Conservation (phyloP, 1,139 yeast genomes). For the Candida sanyaensis region DNA sequence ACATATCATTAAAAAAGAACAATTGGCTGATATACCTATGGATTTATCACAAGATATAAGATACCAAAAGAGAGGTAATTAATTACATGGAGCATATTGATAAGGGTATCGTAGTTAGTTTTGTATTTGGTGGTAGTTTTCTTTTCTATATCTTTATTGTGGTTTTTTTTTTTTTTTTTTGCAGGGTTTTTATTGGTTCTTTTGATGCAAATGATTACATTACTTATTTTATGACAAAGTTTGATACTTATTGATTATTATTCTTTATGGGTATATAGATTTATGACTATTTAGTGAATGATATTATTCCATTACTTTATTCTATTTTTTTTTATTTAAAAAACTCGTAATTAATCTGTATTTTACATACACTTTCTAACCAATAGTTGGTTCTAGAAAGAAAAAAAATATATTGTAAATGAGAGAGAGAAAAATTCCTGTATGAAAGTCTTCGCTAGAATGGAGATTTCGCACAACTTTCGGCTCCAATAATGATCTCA, state of each 20-base stretch:
- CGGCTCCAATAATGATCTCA: neutral
- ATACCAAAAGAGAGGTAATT: slow-evolving; percentile 8
- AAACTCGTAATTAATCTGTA: neutral
- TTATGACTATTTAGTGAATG: neutral
- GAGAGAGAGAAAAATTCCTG: too few species aligned
- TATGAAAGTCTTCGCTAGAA: neutral
- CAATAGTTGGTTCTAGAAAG: slow-evolving; percentile 2
- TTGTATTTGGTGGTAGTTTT: neutral
- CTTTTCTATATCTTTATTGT: too few species aligned
- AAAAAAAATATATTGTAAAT: too few species aligned
- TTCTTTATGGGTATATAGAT: neutral
- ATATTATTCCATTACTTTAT: too few species aligned
- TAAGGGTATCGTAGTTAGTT: neutral
- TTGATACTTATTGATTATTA: neutral
- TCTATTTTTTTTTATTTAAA: too few species aligned
- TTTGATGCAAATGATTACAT: neutral
- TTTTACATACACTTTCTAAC: neutral
- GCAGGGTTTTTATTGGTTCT: neutral
- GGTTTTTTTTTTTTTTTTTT: too few species aligned
- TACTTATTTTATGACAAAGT: neutral
- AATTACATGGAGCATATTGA: neutral
- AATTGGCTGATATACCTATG: slow-evolving; percentile 7
- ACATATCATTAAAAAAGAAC: slow-evolving; percentile 11
- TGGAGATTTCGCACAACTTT: neutral
- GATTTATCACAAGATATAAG: slow-evolving; percentile 27